These are phyloP conservation scores for Talaromyces atroroseus DNA, from an alignment of 2,329 filamentous ascomycete genomes.

Conservation along the genomic window DNA sequence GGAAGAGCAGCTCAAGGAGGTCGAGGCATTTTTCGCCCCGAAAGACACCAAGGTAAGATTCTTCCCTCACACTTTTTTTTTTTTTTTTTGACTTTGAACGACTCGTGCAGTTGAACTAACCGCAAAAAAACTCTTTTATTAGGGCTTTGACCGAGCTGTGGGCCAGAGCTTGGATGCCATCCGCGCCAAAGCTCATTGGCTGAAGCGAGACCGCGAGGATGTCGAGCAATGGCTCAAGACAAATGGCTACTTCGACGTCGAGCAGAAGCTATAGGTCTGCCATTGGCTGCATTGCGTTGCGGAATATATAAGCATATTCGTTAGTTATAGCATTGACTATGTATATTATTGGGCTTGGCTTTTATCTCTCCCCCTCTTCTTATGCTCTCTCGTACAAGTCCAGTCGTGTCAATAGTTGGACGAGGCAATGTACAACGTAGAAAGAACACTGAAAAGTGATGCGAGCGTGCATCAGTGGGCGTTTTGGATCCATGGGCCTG, in stretches of 20 bases:
- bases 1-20: slow-evolving; percentile 65
- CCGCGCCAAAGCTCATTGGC: slow-evolving; percentile 76
- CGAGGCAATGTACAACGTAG: neutral
- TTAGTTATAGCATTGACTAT: neutral
- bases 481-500: neutral
- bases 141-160: slow-evolving; percentile 76
- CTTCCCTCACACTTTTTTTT: neutral
- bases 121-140: neutral
- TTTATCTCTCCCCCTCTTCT: neutral
- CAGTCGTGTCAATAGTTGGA: neutral
- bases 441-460: neutral
- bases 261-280: slow-evolving; percentile 10
- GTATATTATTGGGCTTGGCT: neutral
- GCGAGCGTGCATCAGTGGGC: neutral
- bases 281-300: neutral
- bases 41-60: slow-evolving; percentile 69
- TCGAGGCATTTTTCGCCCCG: slow-evolving; percentile 73
- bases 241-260: slow-evolving; percentile 40
- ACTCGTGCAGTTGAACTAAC: too few relatives aligned
- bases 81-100: too few relatives aligned
- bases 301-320: neutral
- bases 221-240: slow-evolving; percentile 67
- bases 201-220: slow-evolving; percentile 69
- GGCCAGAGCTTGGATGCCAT: slow-evolving; percentile 87
- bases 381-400: too few relatives aligned